Evolutionary conservation across 768 basidiomycete species (phyloP), one percentile per base, ranked within the genome.

Genomic region (Trametes cubensis): DNA sequence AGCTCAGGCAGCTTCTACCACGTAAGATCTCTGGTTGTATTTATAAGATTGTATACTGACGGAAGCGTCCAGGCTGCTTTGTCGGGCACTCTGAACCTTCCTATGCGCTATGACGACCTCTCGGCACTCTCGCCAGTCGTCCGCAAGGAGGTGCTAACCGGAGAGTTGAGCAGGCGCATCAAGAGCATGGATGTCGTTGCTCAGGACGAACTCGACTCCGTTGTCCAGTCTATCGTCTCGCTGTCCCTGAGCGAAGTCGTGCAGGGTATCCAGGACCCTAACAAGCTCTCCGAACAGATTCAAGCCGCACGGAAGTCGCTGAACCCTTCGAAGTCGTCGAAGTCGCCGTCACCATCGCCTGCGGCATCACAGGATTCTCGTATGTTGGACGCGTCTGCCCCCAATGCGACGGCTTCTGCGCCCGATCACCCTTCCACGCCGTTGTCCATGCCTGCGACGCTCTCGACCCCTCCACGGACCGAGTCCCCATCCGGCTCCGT

Each of bases 401-500:
- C 85, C 23, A 83, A 83, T 64, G 88, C 90, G 2, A 92, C 90
- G 4, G 92, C 92, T 2, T 91, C 89, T 51, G 92, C 92, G n/a
- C 92, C 92, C 0, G 92, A 94, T 69, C 92, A 93, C 63, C 92
- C 92, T 0, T 90, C 89, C 7, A 94, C 92, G 0, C 92, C 92
- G 1, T 84, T 94, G 14, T 93, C 92, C 1, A 80, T 91, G 60
- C 85, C 85, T 60, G 84, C 86, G 0, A 87, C 89, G 0, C 71
- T 90, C n/a, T 86, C 88, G 34, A 91, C 90, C 0, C 91, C 92
- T 2, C 90, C 92, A 14, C 85, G 92, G 17, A 92, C 92, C 0
- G 90, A 90, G 6, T 93, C 92, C 2, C 92, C 91, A 6, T 80
- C 84, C 18, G 82, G 82, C 41, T 83, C 84, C 18, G 25, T 64